Evolutionary conservation across 2,329 filamentous ascomycete species (phyloP).

Genomic region (Phyllachora maydis): DNA sequence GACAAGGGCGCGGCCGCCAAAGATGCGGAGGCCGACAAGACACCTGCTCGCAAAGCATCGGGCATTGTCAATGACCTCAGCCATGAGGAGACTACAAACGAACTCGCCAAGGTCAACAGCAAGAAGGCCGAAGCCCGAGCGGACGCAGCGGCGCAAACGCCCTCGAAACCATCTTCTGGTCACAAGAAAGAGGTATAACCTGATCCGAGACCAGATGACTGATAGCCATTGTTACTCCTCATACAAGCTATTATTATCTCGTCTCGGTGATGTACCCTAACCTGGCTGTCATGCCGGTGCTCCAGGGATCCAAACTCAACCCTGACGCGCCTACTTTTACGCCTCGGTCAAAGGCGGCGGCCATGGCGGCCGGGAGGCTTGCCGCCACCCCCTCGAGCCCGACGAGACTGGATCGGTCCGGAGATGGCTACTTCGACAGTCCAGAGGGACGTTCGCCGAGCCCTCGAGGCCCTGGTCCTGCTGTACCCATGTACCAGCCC

Average conservation of each 20-base stretch:
- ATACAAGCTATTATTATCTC: conserved; percentile 18
- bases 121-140: no score
- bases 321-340: conserved; percentile 34
- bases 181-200: conserved; percentile 28
- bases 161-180: conserved; percentile 13
- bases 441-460: conserved; percentile 1
- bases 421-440: conserved; percentile 4
- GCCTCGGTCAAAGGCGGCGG: conserved; percentile 15
- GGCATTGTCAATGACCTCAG: conserved; percentile 16
- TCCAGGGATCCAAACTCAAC: conserved; percentile 31
- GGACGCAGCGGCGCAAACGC: conserved; percentile 10
- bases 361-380: no score
- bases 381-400: conserved; percentile 4
- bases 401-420: conserved; percentile 5
- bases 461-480: conserved; percentile 1
- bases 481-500: conserved; percentile 1
- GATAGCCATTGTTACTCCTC: conserved; percentile 5
- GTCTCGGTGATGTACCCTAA: conserved; percentile 19
- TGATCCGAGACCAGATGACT: conserved; percentile 13
- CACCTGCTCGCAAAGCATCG: conserved; percentile 3
- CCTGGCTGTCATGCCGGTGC: conserved; percentile 8
- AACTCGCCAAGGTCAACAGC: conserved; percentile 14
- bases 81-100: conserved; percentile 13
- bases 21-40: conserved; percentile 5
- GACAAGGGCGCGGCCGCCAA: conserved; percentile 7